Evolutionary conservation across 495 filamentous ascomycete genomes (phyloP).

Genomic region (Lichina pygmaea): DNA sequence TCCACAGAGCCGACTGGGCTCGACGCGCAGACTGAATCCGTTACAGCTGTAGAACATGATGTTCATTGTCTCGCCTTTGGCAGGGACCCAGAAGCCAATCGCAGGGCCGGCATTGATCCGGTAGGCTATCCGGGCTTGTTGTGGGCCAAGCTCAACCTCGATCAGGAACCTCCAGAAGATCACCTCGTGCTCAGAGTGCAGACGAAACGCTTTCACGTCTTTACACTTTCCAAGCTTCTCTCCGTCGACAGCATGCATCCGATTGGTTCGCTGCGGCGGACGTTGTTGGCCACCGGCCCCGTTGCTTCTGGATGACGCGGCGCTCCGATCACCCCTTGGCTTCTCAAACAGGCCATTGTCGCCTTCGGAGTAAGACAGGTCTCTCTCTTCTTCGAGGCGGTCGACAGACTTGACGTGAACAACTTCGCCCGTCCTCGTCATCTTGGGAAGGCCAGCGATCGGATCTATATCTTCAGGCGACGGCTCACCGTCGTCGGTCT

Average conservation of each 20-base stretch:
- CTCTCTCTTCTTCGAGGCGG: constrained; percentile 40
- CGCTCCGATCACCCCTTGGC: constrained; percentile 6
- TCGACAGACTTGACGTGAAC: constrained; percentile 72
- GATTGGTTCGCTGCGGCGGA: neutral
- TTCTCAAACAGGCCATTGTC: constrained; percentile 60
- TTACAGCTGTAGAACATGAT: constrained; percentile 98
- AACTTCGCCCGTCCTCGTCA: constrained; percentile 52
- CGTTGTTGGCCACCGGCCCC: neutral
- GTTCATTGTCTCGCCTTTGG: constrained; percentile 70
- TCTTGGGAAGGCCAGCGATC: constrained; percentile 60
- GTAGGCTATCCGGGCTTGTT: constrained; percentile 71
- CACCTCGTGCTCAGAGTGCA: constrained; percentile 63
- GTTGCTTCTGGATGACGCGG: neutral
- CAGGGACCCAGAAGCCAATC: constrained; percentile 85
- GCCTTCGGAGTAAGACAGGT: constrained; percentile 49
- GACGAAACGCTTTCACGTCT: constrained; percentile 52
- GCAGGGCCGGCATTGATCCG: constrained; percentile 81
- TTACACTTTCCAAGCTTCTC: constrained; percentile 49
- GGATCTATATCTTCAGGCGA: constrained; percentile 70
- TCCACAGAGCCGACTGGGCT: constrained; percentile 54
- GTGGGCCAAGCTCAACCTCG: constrained; percentile 56
- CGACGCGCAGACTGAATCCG: constrained; percentile 62
- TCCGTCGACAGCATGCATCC: constrained; percentile 22
- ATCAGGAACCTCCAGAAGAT: constrained; percentile 96
- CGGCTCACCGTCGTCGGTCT: constrained; percentile 30